Evolutionary conservation across 208 protist species (phyloP), one percentile per base, ranked within the genome.

Genomic region (Trichomonas tenax): DNA sequence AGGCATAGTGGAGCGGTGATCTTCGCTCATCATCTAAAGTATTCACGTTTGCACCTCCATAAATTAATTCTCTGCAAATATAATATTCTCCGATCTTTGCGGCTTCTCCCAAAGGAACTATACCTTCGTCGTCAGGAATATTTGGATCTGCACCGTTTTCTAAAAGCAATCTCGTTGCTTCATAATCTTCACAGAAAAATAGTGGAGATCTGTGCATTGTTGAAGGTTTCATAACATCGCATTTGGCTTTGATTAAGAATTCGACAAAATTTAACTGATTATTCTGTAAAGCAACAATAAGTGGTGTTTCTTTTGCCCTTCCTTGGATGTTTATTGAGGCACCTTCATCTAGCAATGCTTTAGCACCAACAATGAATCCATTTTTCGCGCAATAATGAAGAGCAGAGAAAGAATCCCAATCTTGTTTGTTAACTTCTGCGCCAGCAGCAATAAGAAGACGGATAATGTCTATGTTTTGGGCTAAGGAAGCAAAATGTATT

Each of bases 371-470:
- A 48, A 89, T 40, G 40, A 89, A 89, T 0, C 82, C 82, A 31
- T 34, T 89, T 89, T 89, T 34, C 1, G 38, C 82, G 40, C 82
- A 89, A 89, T 44, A 89, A 89, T 89, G 82, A 89, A 89, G 82
- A 9, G 82, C 34, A 21, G 82, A 89, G 40, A 44, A 89, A 89
- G 31, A 44, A 45, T 89, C 82, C 82, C 82, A 89, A 89, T 89
- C 82, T 89, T 89, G 82, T 46, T 89, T 89, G 23, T 89, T 89
- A 8, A 89, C 82, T 46, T 89, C 82, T 23, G 82, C 82, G 14
- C 38, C 34, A 31, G 82, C 34, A 89, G 14, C 40, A 46, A 89
- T 89, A 44, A 89, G 40, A 46, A n/a, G 34, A 3, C 38, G 31
- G 6, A 89, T 40, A 48, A 89, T 89, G 31, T 89, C 82, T 17